Evolutionary conservation across 768 basidiomycete species (phyloP).

Genomic region (Cystobasidium ongulense): DNA sequence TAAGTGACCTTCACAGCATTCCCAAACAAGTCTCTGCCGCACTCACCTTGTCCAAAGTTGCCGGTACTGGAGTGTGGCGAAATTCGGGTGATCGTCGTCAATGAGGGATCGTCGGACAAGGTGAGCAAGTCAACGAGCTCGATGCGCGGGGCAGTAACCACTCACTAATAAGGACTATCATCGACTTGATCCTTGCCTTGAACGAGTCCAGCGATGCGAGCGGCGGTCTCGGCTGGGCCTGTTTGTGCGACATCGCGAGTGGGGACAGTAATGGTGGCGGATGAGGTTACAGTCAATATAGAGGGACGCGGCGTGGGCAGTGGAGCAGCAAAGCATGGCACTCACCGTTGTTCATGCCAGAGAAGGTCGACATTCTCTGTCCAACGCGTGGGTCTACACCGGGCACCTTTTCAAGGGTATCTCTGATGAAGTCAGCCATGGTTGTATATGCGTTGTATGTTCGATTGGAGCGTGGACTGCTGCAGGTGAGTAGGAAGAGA

Average conservation of each 20-base stretch:
- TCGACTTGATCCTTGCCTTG: slow-evolving; percentile 36
- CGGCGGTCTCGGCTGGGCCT: slow-evolving; percentile 41
- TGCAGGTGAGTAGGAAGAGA: too few species aligned
- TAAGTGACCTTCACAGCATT: background rate
- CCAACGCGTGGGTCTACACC: slow-evolving; percentile 43
- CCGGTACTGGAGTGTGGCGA: slow-evolving; percentile 34
- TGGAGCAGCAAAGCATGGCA: background rate
- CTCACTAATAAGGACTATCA: slow-evolving; percentile 39
- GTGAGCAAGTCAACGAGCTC: background rate
- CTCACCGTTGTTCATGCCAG: slow-evolving; percentile 42
- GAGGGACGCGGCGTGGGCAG: too few species aligned
- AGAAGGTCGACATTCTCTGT: slow-evolving; percentile 42
- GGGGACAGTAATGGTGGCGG: background rate
- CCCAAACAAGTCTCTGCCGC: background rate
- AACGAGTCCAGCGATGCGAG: slow-evolving; percentile 42
- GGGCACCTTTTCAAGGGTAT: slow-evolving; percentile 37
- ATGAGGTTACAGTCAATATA: too few species aligned
- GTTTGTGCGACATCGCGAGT: too few species aligned
- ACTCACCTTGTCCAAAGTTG: slow-evolving; percentile 43
- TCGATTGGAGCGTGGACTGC: too few species aligned
- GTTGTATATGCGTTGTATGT: background rate
- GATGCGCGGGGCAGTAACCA: background rate
- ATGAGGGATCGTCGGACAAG: background rate
- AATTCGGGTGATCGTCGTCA: background rate
- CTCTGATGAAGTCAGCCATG: slow-evolving; percentile 25